Conservation (phyloP, 1,284 basidiomycete genomes). For the Ceratobasidium sp. region DNA sequence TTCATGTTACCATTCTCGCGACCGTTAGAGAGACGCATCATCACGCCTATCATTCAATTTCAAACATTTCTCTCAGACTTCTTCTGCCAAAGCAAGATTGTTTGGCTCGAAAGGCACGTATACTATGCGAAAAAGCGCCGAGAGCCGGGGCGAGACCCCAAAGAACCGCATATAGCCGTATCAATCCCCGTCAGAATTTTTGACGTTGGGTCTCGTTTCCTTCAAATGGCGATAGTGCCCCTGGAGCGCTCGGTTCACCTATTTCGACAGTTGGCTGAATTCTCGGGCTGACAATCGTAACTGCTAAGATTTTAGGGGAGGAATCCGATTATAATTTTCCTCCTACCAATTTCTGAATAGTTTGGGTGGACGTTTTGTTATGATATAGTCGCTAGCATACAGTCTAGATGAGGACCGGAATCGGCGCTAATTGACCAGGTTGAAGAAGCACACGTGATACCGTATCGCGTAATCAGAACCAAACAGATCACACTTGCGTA, state of each 20-base stretch:
- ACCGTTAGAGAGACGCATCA: no score
- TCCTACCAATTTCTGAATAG: no score
- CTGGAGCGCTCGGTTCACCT: neutral
- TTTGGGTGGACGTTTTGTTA: no score
- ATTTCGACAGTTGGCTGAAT: neutral
- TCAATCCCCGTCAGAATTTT: no score
- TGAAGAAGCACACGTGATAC: neutral
- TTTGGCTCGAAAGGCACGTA: slow-evolving; percentile 10
- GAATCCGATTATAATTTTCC: neutral
- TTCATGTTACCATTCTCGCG: no score
- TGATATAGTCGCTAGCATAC: no score
- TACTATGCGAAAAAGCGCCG: neutral
- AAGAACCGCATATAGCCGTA: slow-evolving; percentile 20
- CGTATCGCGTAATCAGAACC: neutral
- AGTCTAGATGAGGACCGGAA: no score
- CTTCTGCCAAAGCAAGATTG: slow-evolving; percentile 11
- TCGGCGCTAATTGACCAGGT: neutral
- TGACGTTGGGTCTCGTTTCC: no score
- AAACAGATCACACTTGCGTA: slow-evolving; percentile 1
- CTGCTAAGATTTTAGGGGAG: slow-evolving; percentile 29
- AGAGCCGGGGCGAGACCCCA: neutral
- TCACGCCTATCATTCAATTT: slow-evolving; percentile 14
- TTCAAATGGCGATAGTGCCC: neutral
- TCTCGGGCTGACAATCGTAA: neutral
- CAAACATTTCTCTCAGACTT: neutral